Evolutionary conservation across 169 alveolate genomes (phyloP), one percentile per base, ranked within the genome.

Genomic region (Cryptosporidium ubiquitum): DNA sequence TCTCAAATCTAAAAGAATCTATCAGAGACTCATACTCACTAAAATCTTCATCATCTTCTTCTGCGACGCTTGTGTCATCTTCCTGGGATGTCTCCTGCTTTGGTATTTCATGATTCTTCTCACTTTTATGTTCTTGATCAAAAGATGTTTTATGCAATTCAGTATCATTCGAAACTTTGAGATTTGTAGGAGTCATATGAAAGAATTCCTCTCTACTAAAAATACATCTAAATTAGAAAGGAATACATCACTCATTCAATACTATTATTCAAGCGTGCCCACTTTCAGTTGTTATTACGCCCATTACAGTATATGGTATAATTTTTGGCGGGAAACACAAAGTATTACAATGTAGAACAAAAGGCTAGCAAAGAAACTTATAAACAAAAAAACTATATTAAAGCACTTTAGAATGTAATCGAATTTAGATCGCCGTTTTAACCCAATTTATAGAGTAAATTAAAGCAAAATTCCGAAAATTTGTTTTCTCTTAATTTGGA

Each of bases 31-130:
- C 66, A 35, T 55, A 73, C 5, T 73, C 85, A 23, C 29, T 79
- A 60, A 35, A 42, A 39, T 64, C 75, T 6, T 64, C 51, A 18
- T 55, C 79, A 31, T 79, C 74, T 26, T 74, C 71, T 7, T 51
- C 86, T 6, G 52, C 89, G 23, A 79, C 14, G 40, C 89, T 79
- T 29, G 89, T 64, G 23, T 79, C 89, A 64, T 79, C 89, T 29
- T 79, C 89, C 12, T 26, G 44, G 4, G 10, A 0, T 40, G 6
- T 20, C 52, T 61, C 85, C 5, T 39, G 35, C 39, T 33, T 64
- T 64, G 71, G 49, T 16, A 29, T 14, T 18, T 58, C 70, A 4
- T 74, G 35, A 10, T 18, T 57, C 33, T 18, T 44, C 33, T 55
- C 69, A 2, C 49, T 37, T 64, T 64, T 55, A 9, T 33, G 40